Evolutionary conservation across 2,329 filamentous ascomycete species (phyloP).

Genomic region (Exophiala sideris): DNA sequence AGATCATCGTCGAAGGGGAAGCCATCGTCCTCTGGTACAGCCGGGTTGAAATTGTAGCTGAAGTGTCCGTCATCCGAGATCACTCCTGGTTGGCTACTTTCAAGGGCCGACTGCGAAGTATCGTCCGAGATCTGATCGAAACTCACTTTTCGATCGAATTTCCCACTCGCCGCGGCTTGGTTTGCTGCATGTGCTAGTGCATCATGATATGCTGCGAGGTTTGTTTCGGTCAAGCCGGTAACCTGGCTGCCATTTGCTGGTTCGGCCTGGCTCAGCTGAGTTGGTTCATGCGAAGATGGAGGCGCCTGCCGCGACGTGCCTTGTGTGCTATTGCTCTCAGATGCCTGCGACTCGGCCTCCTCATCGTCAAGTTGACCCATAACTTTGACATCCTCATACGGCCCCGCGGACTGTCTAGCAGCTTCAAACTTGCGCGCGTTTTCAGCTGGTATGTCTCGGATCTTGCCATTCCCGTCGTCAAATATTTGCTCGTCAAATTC

Average conservation of each 20-base stretch:
- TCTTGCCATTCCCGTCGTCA: constrained; percentile 45
- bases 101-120: constrained; percentile 36
- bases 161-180: constrained; percentile 70
- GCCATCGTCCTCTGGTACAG: constrained; percentile 45
- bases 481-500: constrained; percentile 48
- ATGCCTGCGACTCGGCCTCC: neutral
- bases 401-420: constrained; percentile 12
- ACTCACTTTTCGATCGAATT: constrained; percentile 64
- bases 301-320: neutral
- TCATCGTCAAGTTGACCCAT: constrained; percentile 1
- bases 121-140: constrained; percentile 41
- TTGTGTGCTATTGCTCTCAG: neutral
- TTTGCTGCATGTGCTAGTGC: constrained; percentile 79
- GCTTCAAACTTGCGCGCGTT: constrained; percentile 25
- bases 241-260: constrained; percentile 5
- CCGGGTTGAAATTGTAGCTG: constrained; percentile 43
- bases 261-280: neutral
- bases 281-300: neutral
- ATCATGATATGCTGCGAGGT: constrained; percentile 72
- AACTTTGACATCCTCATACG: constrained; percentile 12
- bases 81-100: constrained; percentile 43
- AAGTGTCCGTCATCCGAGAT: constrained; percentile 50
- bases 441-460: constrained; percentile 30
- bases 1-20: constrained; percentile 60
- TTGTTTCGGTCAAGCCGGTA: constrained; percentile 50